These are phyloP conservation scores for Penicillium corylophilum DNA, from an alignment of 2,329 filamentous ascomycete species.

Conservation along the genomic window DNA sequence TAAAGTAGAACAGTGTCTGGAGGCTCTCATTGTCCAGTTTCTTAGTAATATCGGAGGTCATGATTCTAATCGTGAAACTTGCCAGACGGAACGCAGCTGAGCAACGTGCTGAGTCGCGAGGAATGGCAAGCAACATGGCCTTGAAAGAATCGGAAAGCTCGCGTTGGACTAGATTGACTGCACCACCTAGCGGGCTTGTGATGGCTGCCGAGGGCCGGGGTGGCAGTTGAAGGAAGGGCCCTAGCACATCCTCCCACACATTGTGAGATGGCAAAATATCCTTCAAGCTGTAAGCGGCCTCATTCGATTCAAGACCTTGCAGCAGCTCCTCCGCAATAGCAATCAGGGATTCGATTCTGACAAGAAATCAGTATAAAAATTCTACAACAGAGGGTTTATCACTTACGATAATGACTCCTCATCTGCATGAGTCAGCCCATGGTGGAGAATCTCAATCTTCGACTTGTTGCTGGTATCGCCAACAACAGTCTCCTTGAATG, in stretches of 20 bases:
- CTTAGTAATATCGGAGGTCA: conserved; percentile 45
- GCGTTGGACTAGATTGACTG: conserved; percentile 61
- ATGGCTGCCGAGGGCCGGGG: conserved; percentile 64
- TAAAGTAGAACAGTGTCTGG: conserved; percentile 48
- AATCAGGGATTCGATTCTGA: conserved; percentile 57
- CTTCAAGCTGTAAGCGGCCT: conserved; percentile 27
- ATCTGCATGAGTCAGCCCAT: conserved; percentile 49
- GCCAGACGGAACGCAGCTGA: conserved; percentile 75
- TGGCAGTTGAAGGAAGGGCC: conserved; percentile 47
- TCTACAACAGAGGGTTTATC: background rate
- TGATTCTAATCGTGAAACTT: conserved; percentile 63
- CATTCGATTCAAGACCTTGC: conserved; percentile 30
- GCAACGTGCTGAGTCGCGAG: conserved; percentile 66
- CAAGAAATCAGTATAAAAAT: conserved; percentile 26
- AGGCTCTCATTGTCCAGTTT: conserved; percentile 33
- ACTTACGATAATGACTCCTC: conserved; percentile 48
- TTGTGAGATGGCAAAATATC: conserved; percentile 63
- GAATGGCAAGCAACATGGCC: conserved; percentile 33
- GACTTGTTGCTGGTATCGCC: conserved; percentile 45
- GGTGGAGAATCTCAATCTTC: conserved; percentile 53
- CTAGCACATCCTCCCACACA: conserved; percentile 66
- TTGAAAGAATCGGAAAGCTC: conserved; percentile 27
- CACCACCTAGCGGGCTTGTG: conserved; percentile 69
- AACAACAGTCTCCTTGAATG: conserved; percentile 37
- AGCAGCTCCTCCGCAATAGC: conserved; percentile 53